Evolutionary conservation across 306 rosid genomes (phyloP).

Genomic region (Lathyrus aphaca): DNA sequence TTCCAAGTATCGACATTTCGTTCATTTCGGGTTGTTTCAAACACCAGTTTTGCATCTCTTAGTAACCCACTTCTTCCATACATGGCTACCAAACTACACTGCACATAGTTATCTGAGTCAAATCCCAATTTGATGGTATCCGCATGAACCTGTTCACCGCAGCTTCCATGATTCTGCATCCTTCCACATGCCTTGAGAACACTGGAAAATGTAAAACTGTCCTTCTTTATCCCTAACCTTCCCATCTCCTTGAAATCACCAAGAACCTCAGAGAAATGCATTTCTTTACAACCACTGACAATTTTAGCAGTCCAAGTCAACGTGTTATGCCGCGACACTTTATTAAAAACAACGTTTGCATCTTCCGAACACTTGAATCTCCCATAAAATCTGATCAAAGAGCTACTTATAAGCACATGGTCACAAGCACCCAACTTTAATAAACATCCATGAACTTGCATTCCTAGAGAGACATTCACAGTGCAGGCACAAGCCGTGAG

Average conservation of each 20-base stretch:
- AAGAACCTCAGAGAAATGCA: slow-evolving; percentile 49
- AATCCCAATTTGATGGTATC: slow-evolving; percentile 57
- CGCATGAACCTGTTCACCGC: slow-evolving; percentile 63
- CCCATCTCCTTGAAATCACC: slow-evolving; percentile 57
- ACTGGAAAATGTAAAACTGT: slow-evolving; percentile 54
- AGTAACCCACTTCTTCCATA: slow-evolving; percentile 56
- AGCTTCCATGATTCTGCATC: slow-evolving; percentile 44
- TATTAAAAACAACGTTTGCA: slow-evolving; percentile 49
- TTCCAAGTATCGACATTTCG: slow-evolving; percentile 57
- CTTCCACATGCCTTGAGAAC: slow-evolving; percentile 68
- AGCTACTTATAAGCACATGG: slow-evolving; percentile 46
- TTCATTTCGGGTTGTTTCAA: slow-evolving; percentile 45
- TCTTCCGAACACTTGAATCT: slow-evolving; percentile 49
- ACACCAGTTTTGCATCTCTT: slow-evolving; percentile 51
- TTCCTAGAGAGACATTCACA: slow-evolving; percentile 49
- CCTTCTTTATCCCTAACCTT: slow-evolving; percentile 56
- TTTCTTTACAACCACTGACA: slow-evolving; percentile 48
- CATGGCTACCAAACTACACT: slow-evolving; percentile 65
- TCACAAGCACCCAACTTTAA: slow-evolving; percentile 46
- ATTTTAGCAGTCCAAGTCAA: slow-evolving; percentile 62
- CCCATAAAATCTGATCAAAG: slow-evolving; percentile 58
- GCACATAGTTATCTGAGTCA: slow-evolving; percentile 46
- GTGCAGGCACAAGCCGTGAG: slow-evolving; percentile 53
- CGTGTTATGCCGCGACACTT: slow-evolving; percentile 37
- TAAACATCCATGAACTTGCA: slow-evolving; percentile 58